phyloP scores from a whole-genome alignment of 805 yeast genomes.

The Sungouiozyma ichnusensis region DNA sequence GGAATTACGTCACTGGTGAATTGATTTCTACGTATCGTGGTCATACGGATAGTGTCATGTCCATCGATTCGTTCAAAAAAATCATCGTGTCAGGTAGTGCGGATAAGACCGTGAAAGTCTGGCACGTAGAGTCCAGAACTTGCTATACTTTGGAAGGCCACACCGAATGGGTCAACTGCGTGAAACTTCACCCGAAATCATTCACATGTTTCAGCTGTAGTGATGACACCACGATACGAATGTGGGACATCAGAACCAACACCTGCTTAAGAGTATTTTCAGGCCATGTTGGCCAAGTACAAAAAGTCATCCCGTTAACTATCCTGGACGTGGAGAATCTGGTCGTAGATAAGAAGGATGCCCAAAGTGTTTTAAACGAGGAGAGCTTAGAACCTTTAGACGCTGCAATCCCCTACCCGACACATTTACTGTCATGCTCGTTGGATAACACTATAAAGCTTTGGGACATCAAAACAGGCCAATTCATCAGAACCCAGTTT shows the following conservation, averaged over 20 bases:
- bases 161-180: constrained; percentile 83
- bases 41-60: constrained; percentile 74
- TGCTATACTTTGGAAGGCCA: constrained; percentile 93
- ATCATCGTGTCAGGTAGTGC: constrained; percentile 89
- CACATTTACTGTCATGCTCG: constrained; percentile 78
- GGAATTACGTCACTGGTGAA: constrained; percentile 93
- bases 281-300: constrained; percentile 93
- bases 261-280: constrained; percentile 66
- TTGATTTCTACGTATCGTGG: constrained; percentile 92
- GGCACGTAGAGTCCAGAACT: constrained; percentile 92
- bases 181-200: constrained; percentile 71
- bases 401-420: constrained; percentile 43
- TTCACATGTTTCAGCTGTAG: constrained; percentile 76
- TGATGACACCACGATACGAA: constrained; percentile 83
- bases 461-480: constrained; percentile 83
- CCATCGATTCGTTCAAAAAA: constrained; percentile 72
- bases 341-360: constrained; percentile 29
- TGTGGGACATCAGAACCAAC: constrained; percentile 87
- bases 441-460: constrained; percentile 86
- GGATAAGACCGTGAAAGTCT: constrained; percentile 82
- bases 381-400: constrained; percentile 11
- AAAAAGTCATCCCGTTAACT: constrained; percentile 77
- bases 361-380: not conserved
- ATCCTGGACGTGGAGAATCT: constrained; percentile 52
- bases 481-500: constrained; percentile 86